These are phyloP conservation scores for Sporothrix pseudoabietina DNA, from an alignment of 2,329 filamentous ascomycete genomes.

Conservation along the genomic window DNA sequence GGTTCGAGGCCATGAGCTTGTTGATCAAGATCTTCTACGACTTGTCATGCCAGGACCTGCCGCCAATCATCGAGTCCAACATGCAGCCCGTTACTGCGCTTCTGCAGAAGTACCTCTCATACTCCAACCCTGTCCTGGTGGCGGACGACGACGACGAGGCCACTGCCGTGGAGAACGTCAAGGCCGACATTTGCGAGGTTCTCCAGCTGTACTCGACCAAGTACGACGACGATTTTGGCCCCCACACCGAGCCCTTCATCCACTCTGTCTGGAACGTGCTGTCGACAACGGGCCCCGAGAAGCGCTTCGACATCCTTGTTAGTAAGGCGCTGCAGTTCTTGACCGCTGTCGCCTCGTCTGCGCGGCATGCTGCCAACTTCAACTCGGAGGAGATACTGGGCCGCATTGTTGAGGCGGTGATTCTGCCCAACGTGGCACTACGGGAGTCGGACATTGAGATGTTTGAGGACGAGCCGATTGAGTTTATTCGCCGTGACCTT, in stretches of 20 bases:
- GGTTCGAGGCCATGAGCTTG: conserved; percentile 83
- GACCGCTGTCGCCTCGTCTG: conserved; percentile 80
- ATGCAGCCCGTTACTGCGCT: conserved; percentile 74
- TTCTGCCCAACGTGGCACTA: conserved; percentile 87
- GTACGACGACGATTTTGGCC: conserved; percentile 90
- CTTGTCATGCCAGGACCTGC: conserved; percentile 94
- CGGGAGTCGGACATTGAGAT: conserved; percentile 93
- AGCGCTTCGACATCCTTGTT: conserved; percentile 91
- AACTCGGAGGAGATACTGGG: conserved; percentile 76
- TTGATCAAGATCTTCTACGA: conserved; percentile 93
- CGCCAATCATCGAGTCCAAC: conserved; percentile 91
- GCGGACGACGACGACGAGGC: conserved; percentile 88
- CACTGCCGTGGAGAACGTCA: conserved; percentile 80
- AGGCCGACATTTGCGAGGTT: conserved; percentile 89
- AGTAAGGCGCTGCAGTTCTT: conserved; percentile 94
- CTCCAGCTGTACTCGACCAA: conserved; percentile 90
- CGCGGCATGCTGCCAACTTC: conserved; percentile 80
- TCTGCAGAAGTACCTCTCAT: conserved; percentile 89
- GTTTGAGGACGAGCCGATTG: conserved; percentile 98
- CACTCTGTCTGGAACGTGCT: conserved; percentile 88
- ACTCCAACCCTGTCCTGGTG: conserved; percentile 74
- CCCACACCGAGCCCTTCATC: conserved; percentile 80
- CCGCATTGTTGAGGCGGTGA: conserved; percentile 93
- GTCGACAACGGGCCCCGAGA: conserved; percentile 81
- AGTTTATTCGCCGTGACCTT: conserved; percentile 92